phyloP scores from a whole-genome alignment of 441 rosid genomes.

The Metrosideros polymorpha region DNA sequence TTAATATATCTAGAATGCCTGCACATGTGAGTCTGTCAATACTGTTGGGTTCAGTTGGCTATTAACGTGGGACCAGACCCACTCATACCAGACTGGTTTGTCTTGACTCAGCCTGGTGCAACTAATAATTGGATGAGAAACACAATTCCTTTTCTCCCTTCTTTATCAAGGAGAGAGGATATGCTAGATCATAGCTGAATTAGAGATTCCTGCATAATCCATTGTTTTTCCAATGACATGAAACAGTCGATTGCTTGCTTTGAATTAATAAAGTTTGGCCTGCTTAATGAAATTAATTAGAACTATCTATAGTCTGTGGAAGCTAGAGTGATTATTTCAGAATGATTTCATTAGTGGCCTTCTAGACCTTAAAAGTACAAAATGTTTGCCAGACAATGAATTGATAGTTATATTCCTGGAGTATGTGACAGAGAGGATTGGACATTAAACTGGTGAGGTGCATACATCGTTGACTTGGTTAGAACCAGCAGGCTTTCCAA shows the following conservation, averaged over 20 bases:
- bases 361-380: background rate
- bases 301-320: background rate
- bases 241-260: background rate
- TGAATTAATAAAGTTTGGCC: background rate
- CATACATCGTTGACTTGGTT: background rate
- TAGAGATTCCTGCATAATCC: background rate
- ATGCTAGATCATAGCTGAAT: background rate
- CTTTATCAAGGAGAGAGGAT: background rate
- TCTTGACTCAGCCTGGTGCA: background rate
- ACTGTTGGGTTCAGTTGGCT: background rate
- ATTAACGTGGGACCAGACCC: background rate
- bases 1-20: background rate
- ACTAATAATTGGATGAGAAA: background rate
- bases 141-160: background rate
- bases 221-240: background rate
- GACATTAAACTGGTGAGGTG: background rate
- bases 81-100: background rate
- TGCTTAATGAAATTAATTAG: background rate
- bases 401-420: background rate
- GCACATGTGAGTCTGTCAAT: background rate
- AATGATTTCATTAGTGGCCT: background rate
- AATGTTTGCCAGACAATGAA: background rate
- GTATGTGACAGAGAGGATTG: background rate
- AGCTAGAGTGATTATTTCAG: background rate
- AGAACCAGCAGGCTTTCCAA: background rate